Evolutionary conservation across 2,329 filamentous ascomycete species (phyloP).

Genomic region (Setomelanomma holmii): DNA sequence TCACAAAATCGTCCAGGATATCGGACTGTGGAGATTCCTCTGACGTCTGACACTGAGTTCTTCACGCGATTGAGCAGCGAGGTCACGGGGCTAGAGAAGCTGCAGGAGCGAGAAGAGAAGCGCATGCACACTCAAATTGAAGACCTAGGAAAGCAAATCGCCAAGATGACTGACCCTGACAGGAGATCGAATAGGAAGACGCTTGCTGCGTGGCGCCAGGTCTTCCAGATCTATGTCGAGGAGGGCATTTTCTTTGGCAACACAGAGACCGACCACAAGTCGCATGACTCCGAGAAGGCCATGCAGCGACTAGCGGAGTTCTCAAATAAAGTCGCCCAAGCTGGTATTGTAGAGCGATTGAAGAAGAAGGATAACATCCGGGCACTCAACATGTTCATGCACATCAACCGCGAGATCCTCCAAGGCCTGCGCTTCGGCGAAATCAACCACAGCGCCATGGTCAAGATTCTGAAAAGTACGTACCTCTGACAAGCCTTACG

Average conservation of each 20-base stretch:
- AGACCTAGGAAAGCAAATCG: conserved; percentile 69
- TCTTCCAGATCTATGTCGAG: conserved; percentile 83
- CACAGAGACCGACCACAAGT: conserved; percentile 73
- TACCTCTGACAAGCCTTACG: neutral
- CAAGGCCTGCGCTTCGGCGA: conserved; percentile 83
- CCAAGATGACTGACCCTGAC: conserved; percentile 69
- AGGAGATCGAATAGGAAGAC: conserved; percentile 68
- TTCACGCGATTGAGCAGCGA: conserved; percentile 78
- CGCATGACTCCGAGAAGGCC: conserved; percentile 70
- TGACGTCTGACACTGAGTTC: conserved; percentile 80
- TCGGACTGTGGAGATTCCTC: conserved; percentile 71
- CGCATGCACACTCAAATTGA: conserved; percentile 69
- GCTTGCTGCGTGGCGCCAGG: conserved; percentile 76
- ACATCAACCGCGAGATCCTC: conserved; percentile 77
- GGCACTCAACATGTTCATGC: conserved; percentile 73
- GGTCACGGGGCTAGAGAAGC: conserved; percentile 70
- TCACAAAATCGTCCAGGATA: conserved; percentile 31
- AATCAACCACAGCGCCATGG: conserved; percentile 77
- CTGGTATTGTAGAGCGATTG: conserved; percentile 65
- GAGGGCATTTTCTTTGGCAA: conserved; percentile 84
- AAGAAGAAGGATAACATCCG: conserved; percentile 69
- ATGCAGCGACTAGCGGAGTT: conserved; percentile 75
- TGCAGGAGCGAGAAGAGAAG: conserved; percentile 72
- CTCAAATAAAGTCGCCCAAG: conserved; percentile 68
- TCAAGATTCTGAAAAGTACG: conserved; percentile 85